A percentile compares a stretch with the other conserved stretches of the same genome.
Evolutionary conservation across 108 stramenopile species (phyloP).

Genomic region (Nannochloropsis salina): DNA sequence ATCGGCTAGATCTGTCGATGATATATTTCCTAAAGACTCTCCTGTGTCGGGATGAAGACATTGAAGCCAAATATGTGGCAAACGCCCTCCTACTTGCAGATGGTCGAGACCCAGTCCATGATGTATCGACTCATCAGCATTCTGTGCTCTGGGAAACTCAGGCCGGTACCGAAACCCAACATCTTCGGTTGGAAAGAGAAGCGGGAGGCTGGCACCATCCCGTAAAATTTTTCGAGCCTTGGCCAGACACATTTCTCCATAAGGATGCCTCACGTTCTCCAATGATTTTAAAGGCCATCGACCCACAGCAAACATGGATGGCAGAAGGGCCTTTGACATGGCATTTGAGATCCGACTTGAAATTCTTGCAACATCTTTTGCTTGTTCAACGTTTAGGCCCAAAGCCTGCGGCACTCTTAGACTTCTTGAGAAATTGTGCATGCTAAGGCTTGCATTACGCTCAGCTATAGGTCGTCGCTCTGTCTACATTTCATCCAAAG

Average conservation of each 20-base stretch:
- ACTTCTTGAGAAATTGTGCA: slow-evolving; percentile 75
- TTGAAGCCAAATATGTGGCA: slow-evolving; percentile 16
- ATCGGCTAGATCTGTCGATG: slow-evolving; percentile 10
- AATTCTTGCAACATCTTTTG: background rate
- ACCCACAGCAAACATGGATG: background rate
- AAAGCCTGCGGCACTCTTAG: slow-evolving; percentile 41
- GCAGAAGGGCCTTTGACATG: background rate
- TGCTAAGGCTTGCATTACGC: slow-evolving; percentile 73
- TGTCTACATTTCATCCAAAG: background rate
- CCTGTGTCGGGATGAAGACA: background rate
- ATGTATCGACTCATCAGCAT: background rate
- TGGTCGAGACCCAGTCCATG: background rate
- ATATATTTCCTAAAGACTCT: background rate
- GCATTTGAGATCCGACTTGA: background rate
- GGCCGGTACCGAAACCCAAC: background rate
- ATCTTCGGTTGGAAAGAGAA: background rate
- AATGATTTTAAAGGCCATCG: slow-evolving; percentile 8
- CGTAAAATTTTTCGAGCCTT: slow-evolving; percentile 14
- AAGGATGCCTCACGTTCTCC: background rate
- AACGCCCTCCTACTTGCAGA: background rate
- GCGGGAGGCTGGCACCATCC: slow-evolving; percentile 14
- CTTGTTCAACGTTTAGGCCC: slow-evolving; percentile 2
- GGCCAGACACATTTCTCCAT: background rate
- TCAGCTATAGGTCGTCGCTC: slow-evolving; percentile 73
- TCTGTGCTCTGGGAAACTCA: background rate